phyloP scores from a whole-genome alignment of 2,329 filamentous ascomycete genomes.

The Metarhizium guizhouense region DNA sequence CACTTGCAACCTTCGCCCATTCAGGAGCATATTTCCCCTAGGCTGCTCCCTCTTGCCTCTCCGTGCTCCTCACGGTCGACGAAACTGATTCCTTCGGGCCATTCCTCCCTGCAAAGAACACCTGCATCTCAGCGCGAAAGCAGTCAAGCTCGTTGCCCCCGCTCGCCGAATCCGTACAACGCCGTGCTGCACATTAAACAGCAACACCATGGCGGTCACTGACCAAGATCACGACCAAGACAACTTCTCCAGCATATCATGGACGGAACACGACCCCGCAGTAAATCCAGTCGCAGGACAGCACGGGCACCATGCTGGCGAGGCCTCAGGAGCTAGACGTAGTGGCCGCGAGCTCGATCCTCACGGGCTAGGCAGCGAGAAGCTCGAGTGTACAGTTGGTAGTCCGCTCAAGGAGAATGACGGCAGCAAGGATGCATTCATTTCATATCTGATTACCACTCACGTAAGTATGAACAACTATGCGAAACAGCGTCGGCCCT shows the following conservation, averaged over 20 bases:
- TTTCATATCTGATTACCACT: slow-evolving; percentile 91
- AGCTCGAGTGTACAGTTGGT: slow-evolving; percentile 74
- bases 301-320: slow-evolving; percentile 26
- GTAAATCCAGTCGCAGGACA: slow-evolving; percentile 16
- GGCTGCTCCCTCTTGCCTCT: neutral
- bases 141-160: neutral
- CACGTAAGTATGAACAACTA: slow-evolving; percentile 45
- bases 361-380: slow-evolving; percentile 59
- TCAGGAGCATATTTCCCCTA: neutral
- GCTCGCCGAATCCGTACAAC: neutral
- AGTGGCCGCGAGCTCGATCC: slow-evolving; percentile 44
- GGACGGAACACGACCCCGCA: slow-evolving; percentile 52
- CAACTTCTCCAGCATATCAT: slow-evolving; percentile 75
- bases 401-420: slow-evolving; percentile 90
- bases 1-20: neutral
- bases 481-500: too few species aligned
- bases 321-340: slow-evolving; percentile 29
- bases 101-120: neutral
- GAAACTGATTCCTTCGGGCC: neutral
- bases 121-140: neutral
- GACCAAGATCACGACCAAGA: slow-evolving; percentile 51
- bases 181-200: neutral
- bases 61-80: neutral
- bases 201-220: slow-evolving; percentile 28
- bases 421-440: slow-evolving; percentile 91